These are phyloP conservation scores for Plasmodium fragile DNA, from an alignment of 169 alveolate genomes.

Conservation along the genomic window DNA sequence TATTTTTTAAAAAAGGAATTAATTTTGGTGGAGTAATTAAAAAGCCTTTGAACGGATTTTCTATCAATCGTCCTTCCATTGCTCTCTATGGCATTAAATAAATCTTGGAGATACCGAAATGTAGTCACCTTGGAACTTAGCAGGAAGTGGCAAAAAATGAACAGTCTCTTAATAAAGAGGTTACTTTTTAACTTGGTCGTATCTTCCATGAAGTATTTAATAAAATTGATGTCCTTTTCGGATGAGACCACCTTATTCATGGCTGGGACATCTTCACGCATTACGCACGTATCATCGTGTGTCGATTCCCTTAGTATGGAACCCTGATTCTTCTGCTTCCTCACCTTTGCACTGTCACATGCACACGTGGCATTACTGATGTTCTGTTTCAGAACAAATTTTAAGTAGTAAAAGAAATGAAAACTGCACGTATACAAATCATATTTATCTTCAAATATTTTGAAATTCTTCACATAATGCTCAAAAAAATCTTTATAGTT, in stretches of 20 bases:
- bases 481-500: constrained; percentile 54
- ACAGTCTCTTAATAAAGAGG: constrained; percentile 56
- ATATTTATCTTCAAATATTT: constrained; percentile 52
- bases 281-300: not conserved
- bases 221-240: constrained; percentile 28
- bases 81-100: constrained; percentile 35
- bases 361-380: not conserved
- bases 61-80: constrained; percentile 57
- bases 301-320: not conserved
- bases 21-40: constrained; percentile 54
- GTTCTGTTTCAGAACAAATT: constrained; percentile 19
- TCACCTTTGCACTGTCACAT: not conserved
- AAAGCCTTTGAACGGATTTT: constrained; percentile 64
- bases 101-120: constrained; percentile 63
- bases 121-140: constrained; percentile 61
- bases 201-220: constrained; percentile 72
- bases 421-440: constrained; percentile 74
- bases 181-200: constrained; percentile 73
- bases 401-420: constrained; percentile 72
- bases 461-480: constrained; percentile 41
- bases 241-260: constrained; percentile 16
- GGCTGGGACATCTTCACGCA: not conserved
- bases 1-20: constrained; percentile 52
- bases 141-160: constrained; percentile 64
- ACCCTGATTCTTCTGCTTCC: not conserved